Evolutionary conservation across 306 rosid species (phyloP).

Genomic region (Hylodesmum podocarpum): DNA sequence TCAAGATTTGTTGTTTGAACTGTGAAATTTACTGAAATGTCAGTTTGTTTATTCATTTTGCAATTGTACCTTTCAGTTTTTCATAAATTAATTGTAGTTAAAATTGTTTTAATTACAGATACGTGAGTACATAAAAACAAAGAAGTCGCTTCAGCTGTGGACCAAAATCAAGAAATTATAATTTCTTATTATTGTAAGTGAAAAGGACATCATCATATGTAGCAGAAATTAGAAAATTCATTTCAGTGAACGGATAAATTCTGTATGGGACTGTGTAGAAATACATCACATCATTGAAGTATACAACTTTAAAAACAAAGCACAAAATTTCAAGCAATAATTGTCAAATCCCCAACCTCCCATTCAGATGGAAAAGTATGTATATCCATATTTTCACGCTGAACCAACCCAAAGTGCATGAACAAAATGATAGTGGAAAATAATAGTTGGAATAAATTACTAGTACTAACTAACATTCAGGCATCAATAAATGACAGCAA

Average conservation of each 20-base stretch:
- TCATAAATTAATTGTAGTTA: too few species aligned
- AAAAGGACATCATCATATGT: too few species aligned
- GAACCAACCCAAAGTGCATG: not conserved
- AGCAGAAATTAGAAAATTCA: not conserved
- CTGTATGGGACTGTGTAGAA: not conserved
- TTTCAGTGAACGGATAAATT: not conserved
- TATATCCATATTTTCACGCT: conserved; percentile 35
- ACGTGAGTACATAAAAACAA: too few species aligned
- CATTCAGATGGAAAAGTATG: not conserved
- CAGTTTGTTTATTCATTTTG: too few species aligned
- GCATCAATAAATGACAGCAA: conserved; percentile 19
- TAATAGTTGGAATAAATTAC: not conserved
- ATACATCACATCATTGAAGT: not conserved
- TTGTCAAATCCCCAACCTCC: not conserved
- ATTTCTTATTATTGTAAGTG: too few species aligned
- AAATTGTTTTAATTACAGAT: too few species aligned
- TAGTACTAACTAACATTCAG: not conserved
- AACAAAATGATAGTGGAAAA: not conserved
- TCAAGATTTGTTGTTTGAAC: too few species aligned
- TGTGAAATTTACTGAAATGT: too few species aligned
- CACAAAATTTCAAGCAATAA: not conserved
- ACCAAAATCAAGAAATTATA: too few species aligned
- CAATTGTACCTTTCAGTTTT: too few species aligned
- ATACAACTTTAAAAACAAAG: not conserved
- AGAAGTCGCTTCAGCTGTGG: too few species aligned